These are phyloP conservation scores for Mycena haematopus DNA, from an alignment of 768 basidiomycete species.

Conservation along the genomic window DNA sequence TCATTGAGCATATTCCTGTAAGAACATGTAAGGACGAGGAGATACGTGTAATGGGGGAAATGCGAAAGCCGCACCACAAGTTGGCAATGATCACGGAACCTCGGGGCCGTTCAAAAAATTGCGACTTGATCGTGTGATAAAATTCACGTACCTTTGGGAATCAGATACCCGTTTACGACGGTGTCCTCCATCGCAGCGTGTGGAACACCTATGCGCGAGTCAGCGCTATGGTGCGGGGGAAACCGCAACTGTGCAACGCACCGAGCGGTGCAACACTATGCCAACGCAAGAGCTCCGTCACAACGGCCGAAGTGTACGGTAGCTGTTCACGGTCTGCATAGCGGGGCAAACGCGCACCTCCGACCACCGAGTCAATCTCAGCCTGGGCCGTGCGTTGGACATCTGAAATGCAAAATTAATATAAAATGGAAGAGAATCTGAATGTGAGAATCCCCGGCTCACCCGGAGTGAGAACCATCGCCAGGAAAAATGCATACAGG, in stretches of 20 bases:
- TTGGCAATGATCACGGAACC: constrained; percentile 53
- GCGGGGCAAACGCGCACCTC: constrained; percentile 43
- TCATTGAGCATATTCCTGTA: constrained; percentile 62
- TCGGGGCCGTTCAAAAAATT: neutral
- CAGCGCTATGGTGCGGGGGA: neutral
- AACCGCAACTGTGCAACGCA: constrained; percentile 16
- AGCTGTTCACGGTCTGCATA: constrained; percentile 50
- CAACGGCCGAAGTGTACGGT: constrained; percentile 54
- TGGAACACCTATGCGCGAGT: constrained; percentile 44
- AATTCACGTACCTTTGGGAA: constrained; percentile 46
- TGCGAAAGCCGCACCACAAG: constrained; percentile 45
- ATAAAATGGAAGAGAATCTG: neutral
- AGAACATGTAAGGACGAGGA: neutral
- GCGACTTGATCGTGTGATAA: neutral
- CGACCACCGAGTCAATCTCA: constrained; percentile 55
- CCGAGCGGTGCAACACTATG: constrained; percentile 54
- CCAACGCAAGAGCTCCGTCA: constrained; percentile 58
- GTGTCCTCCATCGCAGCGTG: constrained; percentile 54
- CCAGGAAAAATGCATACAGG: constrained; percentile 55
- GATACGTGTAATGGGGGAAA: neutral
- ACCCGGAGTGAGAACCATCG: constrained; percentile 51
- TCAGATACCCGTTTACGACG: constrained; percentile 47
- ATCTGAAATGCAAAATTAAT: constrained; percentile 38
- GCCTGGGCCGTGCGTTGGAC: constrained; percentile 58
- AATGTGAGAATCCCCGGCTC: neutral